phyloP scores from a whole-genome alignment of 306 rosid genomes.

The Cicer yamashitae region DNA sequence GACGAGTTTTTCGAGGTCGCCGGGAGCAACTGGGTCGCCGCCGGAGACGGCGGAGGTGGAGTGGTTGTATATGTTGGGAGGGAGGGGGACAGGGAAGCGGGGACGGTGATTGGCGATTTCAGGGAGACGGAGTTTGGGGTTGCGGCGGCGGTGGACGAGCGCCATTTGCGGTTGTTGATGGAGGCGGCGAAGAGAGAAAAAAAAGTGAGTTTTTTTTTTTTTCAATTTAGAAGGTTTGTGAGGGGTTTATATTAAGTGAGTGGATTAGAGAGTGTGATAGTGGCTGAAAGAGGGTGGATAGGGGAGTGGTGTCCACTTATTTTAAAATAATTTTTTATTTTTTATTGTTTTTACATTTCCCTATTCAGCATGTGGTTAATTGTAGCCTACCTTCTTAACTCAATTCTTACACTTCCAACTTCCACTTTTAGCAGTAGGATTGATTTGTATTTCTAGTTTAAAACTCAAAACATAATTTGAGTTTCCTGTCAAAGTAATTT shows the following conservation, averaged over 20 bases:
- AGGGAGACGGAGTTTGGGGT: conserved; percentile 70
- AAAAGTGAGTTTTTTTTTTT: not conserved
- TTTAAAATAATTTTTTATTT: not conserved
- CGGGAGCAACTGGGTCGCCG: conserved; percentile 29
- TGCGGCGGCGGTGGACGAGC: conserved; percentile 79
- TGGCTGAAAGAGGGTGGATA: conserved; percentile 49
- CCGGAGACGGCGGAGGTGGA: not conserved
- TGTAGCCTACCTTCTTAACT: too few species aligned
- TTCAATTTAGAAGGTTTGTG: not conserved
- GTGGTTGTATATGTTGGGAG: conserved; percentile 27
- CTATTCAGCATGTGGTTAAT: not conserved
- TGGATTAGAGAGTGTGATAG: conserved; percentile 22
- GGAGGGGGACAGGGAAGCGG: conserved; percentile 52
- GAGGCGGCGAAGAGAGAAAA: not conserved
- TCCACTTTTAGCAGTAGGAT: too few species aligned
- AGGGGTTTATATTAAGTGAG: conserved; percentile 31
- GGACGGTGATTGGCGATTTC: conserved; percentile 52
- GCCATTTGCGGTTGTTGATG: conserved; percentile 57
- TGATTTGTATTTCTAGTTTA: too few species aligned
- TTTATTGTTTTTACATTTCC: not conserved
- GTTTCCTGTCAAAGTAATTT: too few species aligned
- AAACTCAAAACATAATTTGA: too few species aligned
- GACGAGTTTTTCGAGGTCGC: conserved; percentile 67
- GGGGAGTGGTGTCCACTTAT: conserved; percentile 45
- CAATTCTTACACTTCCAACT: too few species aligned